Evolutionary conservation across 208 protist species (phyloP).

Genomic region (Leishmania tropica): DNA sequence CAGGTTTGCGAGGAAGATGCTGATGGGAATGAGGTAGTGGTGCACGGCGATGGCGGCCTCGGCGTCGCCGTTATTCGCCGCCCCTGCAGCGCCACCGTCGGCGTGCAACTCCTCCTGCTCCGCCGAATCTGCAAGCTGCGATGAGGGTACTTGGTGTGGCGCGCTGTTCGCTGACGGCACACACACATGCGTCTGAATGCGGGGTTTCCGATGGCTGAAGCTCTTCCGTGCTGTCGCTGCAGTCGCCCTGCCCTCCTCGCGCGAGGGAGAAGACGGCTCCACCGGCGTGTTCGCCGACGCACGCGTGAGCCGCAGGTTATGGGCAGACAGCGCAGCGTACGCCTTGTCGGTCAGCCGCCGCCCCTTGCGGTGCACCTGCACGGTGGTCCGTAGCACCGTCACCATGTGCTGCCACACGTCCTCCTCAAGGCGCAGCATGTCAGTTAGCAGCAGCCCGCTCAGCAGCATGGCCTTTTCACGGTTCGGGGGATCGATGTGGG

Average conservation of each 20-base stretch:
- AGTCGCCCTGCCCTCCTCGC: neutral
- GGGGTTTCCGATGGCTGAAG: neutral
- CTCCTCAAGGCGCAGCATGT: conserved; percentile 27
- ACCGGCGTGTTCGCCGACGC: neutral
- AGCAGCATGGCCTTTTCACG: conserved; percentile 23
- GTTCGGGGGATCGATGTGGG: conserved; percentile 20
- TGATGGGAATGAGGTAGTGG: conserved; percentile 35
- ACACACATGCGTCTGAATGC: neutral
- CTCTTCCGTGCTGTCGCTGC: neutral
- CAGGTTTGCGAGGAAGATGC: conserved; percentile 33
- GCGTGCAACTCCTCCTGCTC: neutral
- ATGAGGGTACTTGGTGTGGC: neutral
- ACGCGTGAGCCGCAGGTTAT: conserved; percentile 16
- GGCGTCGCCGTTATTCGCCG: neutral
- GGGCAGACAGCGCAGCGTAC: conserved; percentile 3
- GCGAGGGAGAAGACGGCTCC: neutral
- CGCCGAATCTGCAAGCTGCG: neutral
- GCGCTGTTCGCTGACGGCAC: neutral
- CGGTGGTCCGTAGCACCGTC: conserved; percentile 22
- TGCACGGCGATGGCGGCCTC: conserved; percentile 13
- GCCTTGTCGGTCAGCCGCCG: conserved; percentile 25
- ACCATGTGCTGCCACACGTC: conserved; percentile 38
- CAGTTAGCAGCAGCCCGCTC: conserved; percentile 28
- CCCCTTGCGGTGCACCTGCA: conserved; percentile 22
- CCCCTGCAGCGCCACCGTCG: neutral